Base-by-base conservation (phyloP, 768 basidiomycete genomes). In the Phlebiopsis gigantea region DNA sequence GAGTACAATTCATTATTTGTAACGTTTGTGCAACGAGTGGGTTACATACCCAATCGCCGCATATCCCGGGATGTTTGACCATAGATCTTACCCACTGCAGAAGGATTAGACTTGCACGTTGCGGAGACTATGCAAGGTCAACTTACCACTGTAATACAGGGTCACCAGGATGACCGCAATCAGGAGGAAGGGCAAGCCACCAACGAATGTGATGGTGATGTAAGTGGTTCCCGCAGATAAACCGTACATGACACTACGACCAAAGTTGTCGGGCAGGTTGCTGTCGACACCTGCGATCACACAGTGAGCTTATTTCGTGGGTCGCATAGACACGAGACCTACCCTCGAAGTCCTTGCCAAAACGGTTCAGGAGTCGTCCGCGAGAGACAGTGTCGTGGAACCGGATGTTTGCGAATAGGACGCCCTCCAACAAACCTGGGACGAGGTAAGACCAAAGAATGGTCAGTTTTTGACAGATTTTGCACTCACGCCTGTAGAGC, bases 351-450 rank as follows among this genome's bases (percentile, higher is more conserved):
- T 95, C 93, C 69, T 95, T 95, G 43, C 93, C 93, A 60, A 90
- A 88, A 46, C 92, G 76, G 62, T 94, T 92, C 34, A 94, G 70
- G 9, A 90, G 73, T 1, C 93, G 83, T 5, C 94, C 94, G 34
- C 91, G 82, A 50, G 87, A 90, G 1, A 91, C 82, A 0, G 93
- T 97, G 65, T 97, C 94, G 63, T 96, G 94, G 77, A 97, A 96
- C 41, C 93, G 82, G 56, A 96, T 85, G 46, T 91, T 83, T 7
- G 93, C 90, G 64, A 94, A 94, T 1, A 97, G 74, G 2, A 96
- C 85, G 0, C 84, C 70, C 65, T 95, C 88, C 25, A 95, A 73
- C 39, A 95, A 77, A 31, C 76, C 82, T 79, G 24, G 19, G 34
- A 34, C 39, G 0, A 14, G 34, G 57, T 10, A 60, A n/a, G n/a